Conservation (phyloP, 108 stramenopile genomes). For the Poteriospumella lacustris region DNA sequence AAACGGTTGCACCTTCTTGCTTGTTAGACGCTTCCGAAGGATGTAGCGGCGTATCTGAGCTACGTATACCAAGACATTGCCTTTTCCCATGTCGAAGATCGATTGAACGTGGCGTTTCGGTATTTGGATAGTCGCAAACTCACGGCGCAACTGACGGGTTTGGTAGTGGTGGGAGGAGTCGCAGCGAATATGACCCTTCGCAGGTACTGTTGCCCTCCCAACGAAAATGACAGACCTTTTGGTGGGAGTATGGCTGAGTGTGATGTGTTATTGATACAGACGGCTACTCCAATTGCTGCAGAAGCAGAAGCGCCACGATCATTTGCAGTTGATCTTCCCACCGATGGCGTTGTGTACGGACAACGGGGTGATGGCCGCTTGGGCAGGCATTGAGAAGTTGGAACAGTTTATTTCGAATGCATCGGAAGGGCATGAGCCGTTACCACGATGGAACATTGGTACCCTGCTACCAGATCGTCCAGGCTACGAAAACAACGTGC, state of each 20-base stretch:
- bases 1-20: no score
- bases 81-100: slow-evolving; percentile 80
- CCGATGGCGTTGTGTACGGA: slow-evolving; percentile 89
- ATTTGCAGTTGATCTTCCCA: slow-evolving; percentile 79
- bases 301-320: no score
- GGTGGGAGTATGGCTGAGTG: slow-evolving; percentile 16
- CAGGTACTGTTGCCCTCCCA: slow-evolving; percentile 59
- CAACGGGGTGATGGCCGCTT: slow-evolving; percentile 83
- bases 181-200: slow-evolving; percentile 87
- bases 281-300: no score
- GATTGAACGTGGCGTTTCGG: slow-evolving; percentile 45
- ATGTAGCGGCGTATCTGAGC: slow-evolving; percentile 1
- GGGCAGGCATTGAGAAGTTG: slow-evolving; percentile 86
- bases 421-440: slow-evolving; percentile 39
- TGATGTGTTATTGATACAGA: no score
- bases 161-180: slow-evolving; percentile 94
- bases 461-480: no score
- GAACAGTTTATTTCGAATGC: slow-evolving; percentile 70
- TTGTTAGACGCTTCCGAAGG: background rate
- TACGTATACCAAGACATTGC: slow-evolving; percentile 65
- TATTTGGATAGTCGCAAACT: background rate
- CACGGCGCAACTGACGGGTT: background rate
- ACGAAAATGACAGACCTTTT: slow-evolving; percentile 29
- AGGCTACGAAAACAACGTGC: no score
- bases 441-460: slow-evolving; percentile 45